Evolutionary conservation across 1,139 yeast species (phyloP), one percentile per base, ranked within the genome.

Genomic region (Pneumocystis sp.): DNA sequence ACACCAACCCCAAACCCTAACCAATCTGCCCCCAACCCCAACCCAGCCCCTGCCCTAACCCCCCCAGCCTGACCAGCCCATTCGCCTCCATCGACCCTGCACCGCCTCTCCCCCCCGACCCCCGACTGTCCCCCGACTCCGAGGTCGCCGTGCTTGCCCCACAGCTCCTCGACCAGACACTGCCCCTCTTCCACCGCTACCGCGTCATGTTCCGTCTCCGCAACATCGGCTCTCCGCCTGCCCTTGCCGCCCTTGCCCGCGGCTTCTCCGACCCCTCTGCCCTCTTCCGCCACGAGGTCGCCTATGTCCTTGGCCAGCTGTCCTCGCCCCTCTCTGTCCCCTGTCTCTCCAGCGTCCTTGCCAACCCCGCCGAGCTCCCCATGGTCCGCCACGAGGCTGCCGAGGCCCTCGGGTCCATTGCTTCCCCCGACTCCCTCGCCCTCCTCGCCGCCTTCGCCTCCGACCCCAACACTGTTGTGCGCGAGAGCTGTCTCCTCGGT

Each of bases 351-450:
- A 85, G 87, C 76, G 91, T 93, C 8, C 82, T 95, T 72, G 83
- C 84, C 71, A 84, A 89, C 75, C 83, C 81, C 66, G 74, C 77
- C 21, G 96, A 95, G 78, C 97, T 95, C 62, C 96, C 95, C 68
- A 95, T 95, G 98, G 98, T 95, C 45, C 86, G 99, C 78, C 99
- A 95, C 75, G 99, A 95, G 78, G 98, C 98, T 66, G 98, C 98
- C 40, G 99, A 95, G 78, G 98, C 98, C 39, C 81, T 95, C 71
- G 98, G 98, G 34, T 83, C 96, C 39, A 93, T 95, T 74, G 97
- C 96, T 35, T 89, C 97, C n/a, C 96, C 89, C 72, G 97, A 91
- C 67, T 96, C 93, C 63, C 81, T 91, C 70, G 97, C 97, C 21
- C 86, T 93, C 57, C 82, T 95, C 73, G 82, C 87, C 74, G 80